Evolutionary conservation across 352 stramenopile genomes (phyloP).

Genomic region (Globisporangium cystogenes): DNA sequence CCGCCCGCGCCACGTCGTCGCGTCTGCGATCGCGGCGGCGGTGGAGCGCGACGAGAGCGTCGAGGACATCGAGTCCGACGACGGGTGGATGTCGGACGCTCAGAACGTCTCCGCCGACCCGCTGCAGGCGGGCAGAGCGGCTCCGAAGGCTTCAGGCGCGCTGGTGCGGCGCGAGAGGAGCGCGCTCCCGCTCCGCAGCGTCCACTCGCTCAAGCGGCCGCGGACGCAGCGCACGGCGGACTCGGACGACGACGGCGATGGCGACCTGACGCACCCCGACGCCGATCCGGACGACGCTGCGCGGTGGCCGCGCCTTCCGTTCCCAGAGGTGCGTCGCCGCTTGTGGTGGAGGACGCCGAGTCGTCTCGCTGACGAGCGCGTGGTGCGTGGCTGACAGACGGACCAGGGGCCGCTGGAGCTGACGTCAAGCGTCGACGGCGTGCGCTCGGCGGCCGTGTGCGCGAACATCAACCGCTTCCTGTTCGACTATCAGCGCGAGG

Average conservation of each 20-base stretch:
- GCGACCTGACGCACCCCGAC: slow-evolving; percentile 5
- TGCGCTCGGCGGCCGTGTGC: slow-evolving; percentile 29
- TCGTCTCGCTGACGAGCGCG: no score
- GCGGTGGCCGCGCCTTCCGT: slow-evolving; percentile 48
- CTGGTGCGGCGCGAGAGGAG: neutral
- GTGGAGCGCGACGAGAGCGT: no score
- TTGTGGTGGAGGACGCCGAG: neutral
- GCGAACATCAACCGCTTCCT: slow-evolving; percentile 70
- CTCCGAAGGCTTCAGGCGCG: neutral
- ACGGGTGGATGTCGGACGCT: slow-evolving; percentile 61
- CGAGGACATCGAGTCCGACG: slow-evolving; percentile 22
- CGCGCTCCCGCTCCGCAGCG: slow-evolving; percentile 3
- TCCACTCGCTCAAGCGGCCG: slow-evolving; percentile 2
- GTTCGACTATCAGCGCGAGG: slow-evolving; percentile 71
- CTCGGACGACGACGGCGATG: slow-evolving; percentile 10
- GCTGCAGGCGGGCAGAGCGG: neutral
- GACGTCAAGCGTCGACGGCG: slow-evolving; percentile 8
- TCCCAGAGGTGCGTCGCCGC: slow-evolving; percentile 25
- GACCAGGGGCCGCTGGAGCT: slow-evolving; percentile 38
- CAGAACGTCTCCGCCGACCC: slow-evolving; percentile 22
- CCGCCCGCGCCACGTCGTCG: slow-evolving; percentile 36
- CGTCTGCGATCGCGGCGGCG: slow-evolving; percentile 13
- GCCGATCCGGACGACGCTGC: slow-evolving; percentile 16
- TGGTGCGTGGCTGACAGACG: no score
- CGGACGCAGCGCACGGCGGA: neutral